phyloP scores from a whole-genome alignment of 306 rosid genomes.

The Luffa acutangula region DNA sequence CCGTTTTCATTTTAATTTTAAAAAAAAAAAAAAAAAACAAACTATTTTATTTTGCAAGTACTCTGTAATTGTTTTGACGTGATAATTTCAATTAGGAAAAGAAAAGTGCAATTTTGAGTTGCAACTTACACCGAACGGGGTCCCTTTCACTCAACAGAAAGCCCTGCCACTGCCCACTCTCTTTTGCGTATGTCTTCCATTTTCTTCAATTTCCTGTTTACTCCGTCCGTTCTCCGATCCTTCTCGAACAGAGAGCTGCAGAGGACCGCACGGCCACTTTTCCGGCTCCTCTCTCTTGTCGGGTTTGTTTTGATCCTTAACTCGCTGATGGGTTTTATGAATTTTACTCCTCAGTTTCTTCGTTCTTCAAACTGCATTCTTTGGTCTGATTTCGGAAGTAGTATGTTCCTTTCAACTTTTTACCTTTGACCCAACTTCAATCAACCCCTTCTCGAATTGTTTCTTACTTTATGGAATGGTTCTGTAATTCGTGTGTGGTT shows the following conservation, averaged over 20 bases:
- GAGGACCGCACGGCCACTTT: neutral
- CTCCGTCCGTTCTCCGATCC: neutral
- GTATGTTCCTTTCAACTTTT: neutral
- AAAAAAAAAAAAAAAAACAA: no score
- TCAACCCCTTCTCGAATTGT: neutral
- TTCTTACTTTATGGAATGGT: neutral
- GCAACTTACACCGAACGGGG: slow-evolving; percentile 1
- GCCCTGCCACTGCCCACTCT: slow-evolving; percentile 1
- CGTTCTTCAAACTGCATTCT: neutral
- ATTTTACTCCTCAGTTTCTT: neutral
- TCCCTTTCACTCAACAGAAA: slow-evolving; percentile 1
- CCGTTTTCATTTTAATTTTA: no score
- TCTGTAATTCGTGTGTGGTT: neutral
- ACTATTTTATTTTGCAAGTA: no score
- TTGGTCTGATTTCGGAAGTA: neutral
- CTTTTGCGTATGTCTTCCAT: neutral
- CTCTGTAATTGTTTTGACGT: no score
- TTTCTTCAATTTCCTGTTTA: neutral
- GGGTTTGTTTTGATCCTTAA: neutral
- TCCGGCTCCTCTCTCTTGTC: neutral
- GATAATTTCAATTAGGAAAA: neutral
- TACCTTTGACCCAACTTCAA: neutral
- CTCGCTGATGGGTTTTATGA: neutral
- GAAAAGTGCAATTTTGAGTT: neutral
- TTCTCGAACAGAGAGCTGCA: neutral